Evolutionary conservation across 1,284 basidiomycete species (phyloP).

Genomic region (Rhodotorula sp.): DNA sequence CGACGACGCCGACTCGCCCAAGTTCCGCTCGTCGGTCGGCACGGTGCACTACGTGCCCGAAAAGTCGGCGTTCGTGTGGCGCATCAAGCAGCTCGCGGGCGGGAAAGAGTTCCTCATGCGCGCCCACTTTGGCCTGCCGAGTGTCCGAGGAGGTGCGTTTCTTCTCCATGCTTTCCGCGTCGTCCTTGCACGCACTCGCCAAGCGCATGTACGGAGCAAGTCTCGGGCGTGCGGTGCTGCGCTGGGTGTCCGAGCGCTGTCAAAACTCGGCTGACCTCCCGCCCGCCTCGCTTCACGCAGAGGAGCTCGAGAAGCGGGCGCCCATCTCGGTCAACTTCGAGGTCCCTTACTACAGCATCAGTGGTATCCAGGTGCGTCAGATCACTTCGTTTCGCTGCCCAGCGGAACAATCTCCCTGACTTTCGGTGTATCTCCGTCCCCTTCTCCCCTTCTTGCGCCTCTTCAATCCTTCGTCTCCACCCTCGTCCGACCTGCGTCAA

Average conservation of each 20-base stretch:
- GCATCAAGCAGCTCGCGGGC: conserved; percentile 92
- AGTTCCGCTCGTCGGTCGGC: conserved; percentile 88
- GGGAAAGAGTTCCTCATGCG: conserved; percentile 93
- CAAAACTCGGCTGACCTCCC: background rate
- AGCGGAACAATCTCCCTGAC: too few species aligned
- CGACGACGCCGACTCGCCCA: conserved; percentile 96
- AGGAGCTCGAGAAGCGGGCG: conserved; percentile 82
- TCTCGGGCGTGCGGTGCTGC: too few species aligned
- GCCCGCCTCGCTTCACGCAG: conserved; percentile 50
- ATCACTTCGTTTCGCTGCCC: too few species aligned
- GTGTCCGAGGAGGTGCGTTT: conserved; percentile 74
- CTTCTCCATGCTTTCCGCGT: background rate
- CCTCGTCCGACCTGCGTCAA: too few species aligned
- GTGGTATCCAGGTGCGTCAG: conserved; percentile 80
- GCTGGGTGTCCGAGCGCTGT: too few species aligned
- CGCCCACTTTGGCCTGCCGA: conserved; percentile 91
- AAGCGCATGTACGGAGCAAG: background rate
- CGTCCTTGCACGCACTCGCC: background rate
- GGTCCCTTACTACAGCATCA: conserved; percentile 68
- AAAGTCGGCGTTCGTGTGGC: conserved; percentile 96
- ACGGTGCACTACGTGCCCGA: conserved; percentile 93
- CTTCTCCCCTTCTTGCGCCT: conserved; percentile 40
- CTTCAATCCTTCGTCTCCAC: too few species aligned
- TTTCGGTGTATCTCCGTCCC: background rate
- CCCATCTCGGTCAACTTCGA: conserved; percentile 97